phyloP scores from a whole-genome alignment of 148 eudicot species.

The Fallopia convolvulus region DNA sequence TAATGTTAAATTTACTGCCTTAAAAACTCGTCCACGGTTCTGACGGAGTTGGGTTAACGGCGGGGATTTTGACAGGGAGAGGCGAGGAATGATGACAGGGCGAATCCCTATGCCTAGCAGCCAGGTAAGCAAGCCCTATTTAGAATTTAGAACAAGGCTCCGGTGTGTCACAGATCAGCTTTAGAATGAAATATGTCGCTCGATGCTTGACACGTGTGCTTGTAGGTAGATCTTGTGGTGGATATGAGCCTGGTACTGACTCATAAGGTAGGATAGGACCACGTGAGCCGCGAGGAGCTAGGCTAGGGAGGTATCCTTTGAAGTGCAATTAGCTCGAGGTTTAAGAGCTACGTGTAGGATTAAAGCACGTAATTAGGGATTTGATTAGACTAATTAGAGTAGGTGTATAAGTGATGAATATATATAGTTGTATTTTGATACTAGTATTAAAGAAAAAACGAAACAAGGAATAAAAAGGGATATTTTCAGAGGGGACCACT shows the following conservation, averaged over 20 bases:
- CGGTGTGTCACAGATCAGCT: not conserved
- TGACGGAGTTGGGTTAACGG: not conserved
- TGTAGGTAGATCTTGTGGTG: not conserved
- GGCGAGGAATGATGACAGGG: not conserved
- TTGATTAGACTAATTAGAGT: no score
- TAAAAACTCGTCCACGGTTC: not conserved
- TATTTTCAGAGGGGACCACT: no score
- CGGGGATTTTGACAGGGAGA: not conserved
- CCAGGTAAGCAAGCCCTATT: not conserved
- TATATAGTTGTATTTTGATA: no score
- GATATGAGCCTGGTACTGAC: not conserved
- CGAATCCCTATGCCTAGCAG: not conserved
- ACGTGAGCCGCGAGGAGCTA: not conserved
- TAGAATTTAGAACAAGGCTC: not conserved
- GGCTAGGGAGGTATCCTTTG: not conserved
- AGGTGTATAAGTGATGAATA: no score
- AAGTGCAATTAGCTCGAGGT: not conserved
- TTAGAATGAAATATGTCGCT: not conserved
- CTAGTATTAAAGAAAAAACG: no score
- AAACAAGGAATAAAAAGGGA: no score
- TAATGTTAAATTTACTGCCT: no score
- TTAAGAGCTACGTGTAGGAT: not conserved
- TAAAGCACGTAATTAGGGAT: no score
- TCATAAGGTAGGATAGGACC: not conserved
- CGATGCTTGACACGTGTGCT: not conserved